Evolutionary conservation across 2,329 filamentous ascomycete genomes (phyloP).

Genomic region (Macrophomina tecta): DNA sequence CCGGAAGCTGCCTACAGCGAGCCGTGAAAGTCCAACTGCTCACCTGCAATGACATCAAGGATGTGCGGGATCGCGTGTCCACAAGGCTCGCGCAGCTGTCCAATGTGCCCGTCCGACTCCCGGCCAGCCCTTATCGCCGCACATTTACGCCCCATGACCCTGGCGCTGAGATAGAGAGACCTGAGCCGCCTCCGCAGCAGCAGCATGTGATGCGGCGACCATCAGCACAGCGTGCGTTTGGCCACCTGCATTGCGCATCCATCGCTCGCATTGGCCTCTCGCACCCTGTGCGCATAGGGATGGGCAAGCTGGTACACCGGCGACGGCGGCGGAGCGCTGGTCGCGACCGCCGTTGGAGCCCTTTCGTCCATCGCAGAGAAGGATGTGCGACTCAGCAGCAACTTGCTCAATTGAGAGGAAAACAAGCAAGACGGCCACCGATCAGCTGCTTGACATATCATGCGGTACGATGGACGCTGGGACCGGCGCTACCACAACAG

Average conservation of each 20-base stretch:
- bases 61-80: background rate
- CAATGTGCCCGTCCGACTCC: background rate
- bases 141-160: slow-evolving; percentile 4
- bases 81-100: slow-evolving; percentile 11
- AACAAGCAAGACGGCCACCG: background rate
- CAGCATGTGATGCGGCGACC: background rate
- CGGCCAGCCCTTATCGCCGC: slow-evolving; percentile 8
- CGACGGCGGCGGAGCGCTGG: background rate
- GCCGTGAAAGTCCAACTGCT: background rate
- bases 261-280: slow-evolving; percentile 6
- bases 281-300: background rate
- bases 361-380: background rate
- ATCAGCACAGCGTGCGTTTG: slow-evolving; percentile 6
- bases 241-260: slow-evolving; percentile 7
- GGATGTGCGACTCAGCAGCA: background rate
- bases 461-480: background rate
- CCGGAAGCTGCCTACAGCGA: background rate
- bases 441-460: slow-evolving; percentile 13
- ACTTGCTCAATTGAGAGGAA: background rate
- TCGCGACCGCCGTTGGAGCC: background rate
- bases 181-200: background rate
- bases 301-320: background rate
- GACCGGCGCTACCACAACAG: too few species aligned
- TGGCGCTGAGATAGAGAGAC: background rate
- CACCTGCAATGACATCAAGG: background rate